These are phyloP conservation scores for Aspergillus brasiliensis DNA, from an alignment of 2,329 filamentous ascomycete genomes.

Conservation along the genomic window DNA sequence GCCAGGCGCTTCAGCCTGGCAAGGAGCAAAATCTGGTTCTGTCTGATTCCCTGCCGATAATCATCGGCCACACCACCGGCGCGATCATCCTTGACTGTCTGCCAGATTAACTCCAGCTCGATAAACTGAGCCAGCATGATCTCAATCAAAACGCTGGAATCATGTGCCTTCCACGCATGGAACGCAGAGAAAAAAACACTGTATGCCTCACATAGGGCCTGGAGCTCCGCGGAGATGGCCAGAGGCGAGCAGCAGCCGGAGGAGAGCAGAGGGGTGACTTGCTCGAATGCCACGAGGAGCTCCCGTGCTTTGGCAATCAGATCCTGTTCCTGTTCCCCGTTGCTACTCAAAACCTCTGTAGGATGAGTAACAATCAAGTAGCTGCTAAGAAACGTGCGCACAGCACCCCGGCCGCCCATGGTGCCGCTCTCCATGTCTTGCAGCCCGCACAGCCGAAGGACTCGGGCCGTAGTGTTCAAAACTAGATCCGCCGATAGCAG, in stretches of 20 bases:
- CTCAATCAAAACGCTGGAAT: conserved; percentile 63
- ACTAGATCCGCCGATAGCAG: conserved; percentile 58
- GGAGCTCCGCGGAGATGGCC: conserved; percentile 51
- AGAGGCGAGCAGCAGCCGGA: conserved; percentile 40
- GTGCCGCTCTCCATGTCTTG: conserved; percentile 54
- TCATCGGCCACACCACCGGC: conserved; percentile 64
- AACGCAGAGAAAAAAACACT: conserved; percentile 64
- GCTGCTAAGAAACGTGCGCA: conserved; percentile 64
- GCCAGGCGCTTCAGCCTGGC: conserved; percentile 64
- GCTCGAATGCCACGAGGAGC: conserved; percentile 59
- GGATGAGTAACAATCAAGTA: conserved; percentile 66
- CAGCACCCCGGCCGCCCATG: conserved; percentile 53
- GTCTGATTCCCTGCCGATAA: conserved; percentile 65
- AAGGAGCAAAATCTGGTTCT: conserved; percentile 65
- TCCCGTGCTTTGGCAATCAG: conserved; percentile 63
- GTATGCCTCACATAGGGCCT: conserved; percentile 57
- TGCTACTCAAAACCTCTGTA: conserved; percentile 60
- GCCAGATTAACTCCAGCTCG: conserved; percentile 67
- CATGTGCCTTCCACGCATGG: conserved; percentile 66
- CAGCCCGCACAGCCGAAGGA: conserved; percentile 60
- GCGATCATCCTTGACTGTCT: conserved; percentile 65
- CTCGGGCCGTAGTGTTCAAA: conserved; percentile 55
- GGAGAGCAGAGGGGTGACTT: conserved; percentile 53
- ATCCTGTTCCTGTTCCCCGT: conserved; percentile 64
- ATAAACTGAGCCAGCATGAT: conserved; percentile 69